Conservation (phyloP, 2,329 filamentous ascomycete species). For the Aspergillus quadrilineatus region DNA sequence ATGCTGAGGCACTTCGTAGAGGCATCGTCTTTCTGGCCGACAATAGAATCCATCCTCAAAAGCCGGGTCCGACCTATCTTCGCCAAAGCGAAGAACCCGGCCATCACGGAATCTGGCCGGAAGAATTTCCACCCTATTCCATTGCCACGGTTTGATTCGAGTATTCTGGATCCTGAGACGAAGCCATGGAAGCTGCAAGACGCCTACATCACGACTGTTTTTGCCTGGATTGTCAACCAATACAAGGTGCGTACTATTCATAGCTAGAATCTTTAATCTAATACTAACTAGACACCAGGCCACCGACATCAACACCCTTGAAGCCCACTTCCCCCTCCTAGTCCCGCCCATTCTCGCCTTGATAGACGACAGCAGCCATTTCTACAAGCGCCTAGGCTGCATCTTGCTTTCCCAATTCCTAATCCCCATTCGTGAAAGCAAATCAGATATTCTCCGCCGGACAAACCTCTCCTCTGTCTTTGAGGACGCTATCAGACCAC, state of each 20-base stretch:
- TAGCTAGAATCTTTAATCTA: background rate
- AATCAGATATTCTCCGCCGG: conserved; percentile 41
- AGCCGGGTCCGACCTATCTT: conserved; percentile 43
- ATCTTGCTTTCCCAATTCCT: conserved; percentile 37
- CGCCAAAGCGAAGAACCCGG: conserved; percentile 40
- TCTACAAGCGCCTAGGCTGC: conserved; percentile 42
- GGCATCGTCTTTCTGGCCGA: conserved; percentile 16
- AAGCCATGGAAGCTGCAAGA: conserved; percentile 42
- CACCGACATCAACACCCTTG: conserved; percentile 31
- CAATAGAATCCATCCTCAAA: conserved; percentile 21
- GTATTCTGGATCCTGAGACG: conserved; percentile 34
- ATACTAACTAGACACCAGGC: conserved; percentile 20
- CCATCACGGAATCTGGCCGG: conserved; percentile 44
- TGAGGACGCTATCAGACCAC: conserved; percentile 53
- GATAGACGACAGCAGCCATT: conserved; percentile 42
- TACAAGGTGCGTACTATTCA: conserved; percentile 34
- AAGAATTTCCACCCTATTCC: conserved; percentile 45
- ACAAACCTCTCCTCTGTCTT: conserved; percentile 49
- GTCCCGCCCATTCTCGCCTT: conserved; percentile 45
- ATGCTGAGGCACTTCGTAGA: conserved; percentile 17
- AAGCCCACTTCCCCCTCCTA: conserved; percentile 46
- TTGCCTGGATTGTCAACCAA: conserved; percentile 37
- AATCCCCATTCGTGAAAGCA: conserved; percentile 32
- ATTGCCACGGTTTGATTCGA: conserved; percentile 37
- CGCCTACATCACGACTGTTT: conserved; percentile 36